Evolutionary conservation across 805 yeast genomes (phyloP).

Genomic region (Grigorovia yakushimaensis): DNA sequence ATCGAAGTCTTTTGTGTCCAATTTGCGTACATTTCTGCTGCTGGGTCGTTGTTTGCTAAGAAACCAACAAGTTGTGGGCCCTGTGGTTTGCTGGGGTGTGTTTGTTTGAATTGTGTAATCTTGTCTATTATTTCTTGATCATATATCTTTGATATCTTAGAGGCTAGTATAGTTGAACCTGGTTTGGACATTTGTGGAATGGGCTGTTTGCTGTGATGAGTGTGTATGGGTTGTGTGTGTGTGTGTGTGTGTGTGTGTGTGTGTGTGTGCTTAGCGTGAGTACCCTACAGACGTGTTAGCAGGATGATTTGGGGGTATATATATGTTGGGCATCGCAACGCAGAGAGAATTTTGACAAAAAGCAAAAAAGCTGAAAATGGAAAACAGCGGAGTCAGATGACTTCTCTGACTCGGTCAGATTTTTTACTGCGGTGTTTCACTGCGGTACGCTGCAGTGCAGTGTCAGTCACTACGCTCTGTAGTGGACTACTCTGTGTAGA

Average conservation of each 20-base stretch:
- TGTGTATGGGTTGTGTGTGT: too few species aligned
- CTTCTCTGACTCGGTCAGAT: neutral
- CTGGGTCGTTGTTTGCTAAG: slow-evolving; percentile 87
- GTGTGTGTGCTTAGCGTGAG: too few species aligned
- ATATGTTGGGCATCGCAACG: too few species aligned
- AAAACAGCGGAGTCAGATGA: neutral
- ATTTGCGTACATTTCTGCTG: slow-evolving; percentile 87
- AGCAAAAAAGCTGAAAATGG: neutral
- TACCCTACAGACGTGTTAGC: too few species aligned
- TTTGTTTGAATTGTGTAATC: slow-evolving; percentile 37
- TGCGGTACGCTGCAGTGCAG: too few species aligned
- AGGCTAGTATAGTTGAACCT: slow-evolving; percentile 78
- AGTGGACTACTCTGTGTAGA: too few species aligned
- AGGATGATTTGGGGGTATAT: too few species aligned
- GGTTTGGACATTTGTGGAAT: slow-evolving; percentile 23
- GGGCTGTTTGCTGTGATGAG: neutral
- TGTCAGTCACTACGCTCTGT: too few species aligned
- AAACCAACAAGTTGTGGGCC: slow-evolving; percentile 82
- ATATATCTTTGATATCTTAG: slow-evolving; percentile 75
- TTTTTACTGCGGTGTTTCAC: neutral
- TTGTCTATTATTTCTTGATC: slow-evolving; percentile 58
- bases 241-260: too few species aligned
- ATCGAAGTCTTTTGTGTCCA: slow-evolving; percentile 92
- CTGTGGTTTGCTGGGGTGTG: slow-evolving; percentile 22
- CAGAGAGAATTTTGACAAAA: neutral